phyloP scores from a whole-genome alignment of 2,329 filamentous ascomycete species.

The Fusarium sambucinum region DNA sequence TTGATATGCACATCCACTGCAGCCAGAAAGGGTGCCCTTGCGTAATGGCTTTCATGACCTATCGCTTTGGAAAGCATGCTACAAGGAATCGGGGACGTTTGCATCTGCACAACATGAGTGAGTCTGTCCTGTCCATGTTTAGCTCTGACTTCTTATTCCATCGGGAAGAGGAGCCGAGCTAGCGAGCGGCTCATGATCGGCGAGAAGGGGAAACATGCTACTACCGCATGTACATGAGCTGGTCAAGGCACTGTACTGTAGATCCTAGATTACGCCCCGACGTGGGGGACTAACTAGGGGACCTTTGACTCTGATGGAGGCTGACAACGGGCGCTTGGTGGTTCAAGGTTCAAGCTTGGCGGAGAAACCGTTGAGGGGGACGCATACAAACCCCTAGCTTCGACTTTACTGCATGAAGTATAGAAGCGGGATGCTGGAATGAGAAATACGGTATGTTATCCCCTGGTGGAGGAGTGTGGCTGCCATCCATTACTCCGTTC shows the following conservation, averaged over 20 bases:
- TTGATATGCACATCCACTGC: not conserved
- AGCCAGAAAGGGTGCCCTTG: not conserved
- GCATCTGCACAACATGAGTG: constrained; percentile 13
- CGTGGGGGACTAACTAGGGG: constrained; percentile 12
- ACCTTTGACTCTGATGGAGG: constrained; percentile 5
- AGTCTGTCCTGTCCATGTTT: constrained; percentile 7
- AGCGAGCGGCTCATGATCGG: constrained; percentile 18
- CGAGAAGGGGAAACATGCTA: not conserved
- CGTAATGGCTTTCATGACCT: constrained; percentile 4
- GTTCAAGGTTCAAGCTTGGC: constrained; percentile 2
- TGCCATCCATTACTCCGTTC: not conserved
- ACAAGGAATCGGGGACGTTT: constrained; percentile 8
- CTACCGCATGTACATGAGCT: not conserved
- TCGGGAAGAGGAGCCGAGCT: constrained; percentile 24
- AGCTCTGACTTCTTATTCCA: not conserved
- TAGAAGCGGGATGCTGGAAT: constrained; percentile 16
- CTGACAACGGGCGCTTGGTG: constrained; percentile 23
- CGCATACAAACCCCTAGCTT: not conserved
- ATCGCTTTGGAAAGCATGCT: constrained; percentile 3
- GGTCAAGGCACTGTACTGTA: constrained; percentile 5
- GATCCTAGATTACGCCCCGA: constrained; percentile 22
- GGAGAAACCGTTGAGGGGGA: constrained; percentile 6
- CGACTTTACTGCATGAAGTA: not conserved
- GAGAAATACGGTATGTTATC: constrained; percentile 5
- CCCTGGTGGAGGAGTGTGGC: constrained; percentile 19